Evolutionary conservation across 129 eudicot genomes (phyloP).

Genomic region (Pseudognaphalium luteoalbum): DNA sequence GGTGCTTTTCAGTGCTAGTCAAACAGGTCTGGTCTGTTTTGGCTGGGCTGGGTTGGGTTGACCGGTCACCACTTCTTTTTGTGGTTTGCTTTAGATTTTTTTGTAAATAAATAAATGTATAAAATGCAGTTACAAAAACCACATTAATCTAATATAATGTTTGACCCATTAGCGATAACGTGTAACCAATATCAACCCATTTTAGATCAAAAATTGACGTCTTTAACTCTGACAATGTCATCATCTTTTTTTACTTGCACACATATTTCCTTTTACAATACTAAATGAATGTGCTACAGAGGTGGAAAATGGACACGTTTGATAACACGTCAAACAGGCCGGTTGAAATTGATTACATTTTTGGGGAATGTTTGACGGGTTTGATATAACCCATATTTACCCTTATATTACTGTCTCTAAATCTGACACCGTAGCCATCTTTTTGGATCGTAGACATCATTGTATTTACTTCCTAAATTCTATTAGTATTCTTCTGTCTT

Average conservation of each 20-base stretch:
- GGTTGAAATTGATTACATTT: neutral
- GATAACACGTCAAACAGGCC: neutral
- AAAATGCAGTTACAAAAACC: neutral
- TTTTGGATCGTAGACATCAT: neutral
- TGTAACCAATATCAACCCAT: neutral
- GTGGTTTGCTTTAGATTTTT: neutral
- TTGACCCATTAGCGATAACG: neutral
- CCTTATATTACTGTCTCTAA: conserved; percentile 7
- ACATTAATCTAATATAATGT: neutral
- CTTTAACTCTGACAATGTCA: neutral
- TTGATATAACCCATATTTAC: neutral
- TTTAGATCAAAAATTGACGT: neutral
- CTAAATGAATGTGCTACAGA: neutral
- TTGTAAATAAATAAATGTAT: neutral
- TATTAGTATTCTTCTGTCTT: neutral
- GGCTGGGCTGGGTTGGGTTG: neutral
- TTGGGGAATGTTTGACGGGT: neutral
- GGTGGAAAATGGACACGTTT: neutral
- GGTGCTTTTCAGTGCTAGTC: neutral
- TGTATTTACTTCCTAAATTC: conserved; percentile 1
- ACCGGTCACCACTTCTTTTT: neutral
- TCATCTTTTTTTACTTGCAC: no score
- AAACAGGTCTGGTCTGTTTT: neutral
- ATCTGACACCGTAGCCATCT: conserved; percentile 1
- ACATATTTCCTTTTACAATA: no score